A percentile compares a stretch with the other conserved stretches of the same genome.
These are phyloP conservation scores for Plasmodium fragile DNA, from an alignment of 169 alveolate genomes.

Conservation along the genomic window DNA sequence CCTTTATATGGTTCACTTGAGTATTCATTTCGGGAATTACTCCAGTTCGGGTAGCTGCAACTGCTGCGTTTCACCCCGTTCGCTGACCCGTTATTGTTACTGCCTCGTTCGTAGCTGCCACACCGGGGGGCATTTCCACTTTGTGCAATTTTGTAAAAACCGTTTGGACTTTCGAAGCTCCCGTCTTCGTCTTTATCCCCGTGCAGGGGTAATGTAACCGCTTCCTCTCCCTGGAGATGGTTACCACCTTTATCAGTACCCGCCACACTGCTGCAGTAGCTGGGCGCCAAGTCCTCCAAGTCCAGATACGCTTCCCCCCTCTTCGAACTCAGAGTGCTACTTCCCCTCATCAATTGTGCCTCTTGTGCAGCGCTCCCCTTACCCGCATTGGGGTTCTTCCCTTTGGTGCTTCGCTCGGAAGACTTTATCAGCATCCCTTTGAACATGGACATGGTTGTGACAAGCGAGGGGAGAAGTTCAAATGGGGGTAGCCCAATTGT, in stretches of 20 bases:
- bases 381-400: not conserved
- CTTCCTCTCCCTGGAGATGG: not conserved
- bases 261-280: not conserved
- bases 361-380: not conserved
- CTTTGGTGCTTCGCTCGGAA: constrained; percentile 15
- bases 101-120: not conserved
- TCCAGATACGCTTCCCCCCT: not conserved
- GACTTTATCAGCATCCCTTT: constrained; percentile 62
- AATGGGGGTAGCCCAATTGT: not conserved
- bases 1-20: not conserved
- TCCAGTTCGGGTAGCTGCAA: not conserved
- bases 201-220: not conserved
- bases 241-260: not conserved
- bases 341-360: not conserved
- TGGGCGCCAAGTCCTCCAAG: not conserved
- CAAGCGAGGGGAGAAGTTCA: not conserved
- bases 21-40: not conserved
- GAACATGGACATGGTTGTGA: constrained; percentile 38
- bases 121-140: not conserved
- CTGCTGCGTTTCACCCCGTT: not conserved
- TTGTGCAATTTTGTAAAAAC: not conserved
- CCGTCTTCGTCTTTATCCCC: not conserved
- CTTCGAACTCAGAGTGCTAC: constrained; percentile 7
- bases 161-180: not conserved
- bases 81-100: not conserved